These are phyloP conservation scores for Comarum palustre DNA, from an alignment of 306 rosid genomes.

Conservation along the genomic window DNA sequence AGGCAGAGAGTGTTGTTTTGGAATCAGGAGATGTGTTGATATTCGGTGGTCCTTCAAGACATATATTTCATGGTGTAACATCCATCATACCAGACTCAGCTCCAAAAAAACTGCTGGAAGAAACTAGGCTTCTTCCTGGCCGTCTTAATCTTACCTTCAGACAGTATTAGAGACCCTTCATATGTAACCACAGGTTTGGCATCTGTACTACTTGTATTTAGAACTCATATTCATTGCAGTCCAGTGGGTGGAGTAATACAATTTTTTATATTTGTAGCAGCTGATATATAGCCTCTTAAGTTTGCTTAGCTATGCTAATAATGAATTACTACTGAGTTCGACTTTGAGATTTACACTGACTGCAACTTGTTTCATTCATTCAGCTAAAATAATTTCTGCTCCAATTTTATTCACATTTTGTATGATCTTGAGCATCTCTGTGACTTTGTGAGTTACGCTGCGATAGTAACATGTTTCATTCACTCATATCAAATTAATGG, in stretches of 20 bases:
- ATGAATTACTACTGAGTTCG: neutral
- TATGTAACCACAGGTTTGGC: conserved; percentile 17
- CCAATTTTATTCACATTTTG: neutral
- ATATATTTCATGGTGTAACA: conserved; percentile 62
- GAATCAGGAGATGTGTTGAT: conserved; percentile 72
- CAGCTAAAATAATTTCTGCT: conserved; percentile 1
- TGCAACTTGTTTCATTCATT: neutral
- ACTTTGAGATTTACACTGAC: conserved; percentile 18
- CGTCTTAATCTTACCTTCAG: conserved; percentile 74
- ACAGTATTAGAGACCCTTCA: conserved; percentile 23
- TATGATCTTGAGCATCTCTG: conserved; percentile 6
- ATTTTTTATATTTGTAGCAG: neutral
- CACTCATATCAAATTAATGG: neutral
- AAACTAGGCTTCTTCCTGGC: conserved; percentile 46
- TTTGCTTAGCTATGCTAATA: neutral
- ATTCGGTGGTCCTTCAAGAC: conserved; percentile 67
- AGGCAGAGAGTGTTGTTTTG: conserved; percentile 44
- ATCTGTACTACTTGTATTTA: neutral
- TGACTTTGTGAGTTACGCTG: conserved; percentile 8
- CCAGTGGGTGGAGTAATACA: neutral
- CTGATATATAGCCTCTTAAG: neutral
- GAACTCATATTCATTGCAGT: neutral
- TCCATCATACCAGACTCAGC: conserved; percentile 53
- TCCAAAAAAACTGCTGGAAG: conserved; percentile 38
- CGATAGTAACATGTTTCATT: neutral